Percentiles rank a stretch among this genome's conserved stretches.
Evolutionary conservation across 495 filamentous ascomycete genomes (phyloP).

Genomic region (Podospora sp.): DNA sequence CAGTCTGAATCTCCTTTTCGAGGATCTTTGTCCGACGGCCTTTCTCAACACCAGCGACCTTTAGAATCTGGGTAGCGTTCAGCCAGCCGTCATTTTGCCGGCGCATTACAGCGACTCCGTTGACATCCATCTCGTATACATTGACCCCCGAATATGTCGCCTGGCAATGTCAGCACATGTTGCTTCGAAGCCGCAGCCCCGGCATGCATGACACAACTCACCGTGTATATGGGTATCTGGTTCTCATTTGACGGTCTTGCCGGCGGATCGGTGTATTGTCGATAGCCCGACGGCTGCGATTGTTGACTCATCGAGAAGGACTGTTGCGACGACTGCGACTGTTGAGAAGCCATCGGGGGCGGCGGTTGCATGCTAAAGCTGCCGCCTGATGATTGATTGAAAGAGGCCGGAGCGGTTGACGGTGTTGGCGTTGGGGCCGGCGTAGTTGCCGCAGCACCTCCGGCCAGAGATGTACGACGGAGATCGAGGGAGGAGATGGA

Average conservation of each 20-base stretch:
- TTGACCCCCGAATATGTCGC: constrained; percentile 92
- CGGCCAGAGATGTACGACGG: constrained; percentile 39
- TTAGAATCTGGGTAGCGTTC: constrained; percentile 95
- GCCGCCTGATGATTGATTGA: constrained; percentile 28
- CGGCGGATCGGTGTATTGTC: constrained; percentile 46
- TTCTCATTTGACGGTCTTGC: constrained; percentile 57
- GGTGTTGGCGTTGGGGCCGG: constrained; percentile 17
- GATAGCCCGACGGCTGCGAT: constrained; percentile 41
- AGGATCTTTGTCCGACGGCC: constrained; percentile 95
- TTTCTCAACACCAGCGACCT: constrained; percentile 95
- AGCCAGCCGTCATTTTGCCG: constrained; percentile 89
- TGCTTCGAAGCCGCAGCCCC: background rate
- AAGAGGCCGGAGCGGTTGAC: constrained; percentile 1
- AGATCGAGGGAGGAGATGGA: constrained; percentile 25
- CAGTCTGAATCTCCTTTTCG: constrained; percentile 94
- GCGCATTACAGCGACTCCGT: constrained; percentile 89
- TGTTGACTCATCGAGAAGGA: constrained; percentile 55
- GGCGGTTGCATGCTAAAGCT: constrained; percentile 29
- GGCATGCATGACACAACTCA: constrained; percentile 40
- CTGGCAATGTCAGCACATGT: constrained; percentile 48
- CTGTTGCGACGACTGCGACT: constrained; percentile 52
- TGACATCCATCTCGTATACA: constrained; percentile 98
- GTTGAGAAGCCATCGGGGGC: constrained; percentile 31
- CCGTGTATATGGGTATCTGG: constrained; percentile 77
- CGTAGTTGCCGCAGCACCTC: constrained; percentile 36